Conservation (phyloP, 2,329 filamentous ascomycete genomes). For the Monilinia aucupariae region DNA sequence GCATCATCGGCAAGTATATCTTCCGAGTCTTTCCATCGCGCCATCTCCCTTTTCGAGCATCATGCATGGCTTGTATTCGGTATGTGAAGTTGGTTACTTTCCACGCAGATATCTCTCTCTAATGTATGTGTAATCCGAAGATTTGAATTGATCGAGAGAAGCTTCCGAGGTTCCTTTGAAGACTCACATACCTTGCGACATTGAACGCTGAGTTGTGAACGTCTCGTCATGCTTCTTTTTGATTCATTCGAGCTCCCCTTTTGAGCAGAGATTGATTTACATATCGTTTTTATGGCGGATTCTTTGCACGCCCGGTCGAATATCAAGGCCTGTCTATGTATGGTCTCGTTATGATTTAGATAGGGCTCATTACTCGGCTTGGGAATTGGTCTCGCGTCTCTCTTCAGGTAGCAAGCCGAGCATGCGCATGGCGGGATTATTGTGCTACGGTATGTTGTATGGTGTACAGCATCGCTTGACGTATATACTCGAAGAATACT, state of each 20-base stretch:
- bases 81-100: conserved; percentile 23
- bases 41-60: conserved; percentile 22
- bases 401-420: too few relatives aligned
- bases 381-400: conserved; percentile 15
- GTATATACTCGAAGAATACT: too few relatives aligned
- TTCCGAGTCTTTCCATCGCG: conserved; percentile 29
- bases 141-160: conserved; percentile 25
- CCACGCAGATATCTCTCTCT: conserved; percentile 25
- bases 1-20: too few relatives aligned
- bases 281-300: conserved; percentile 16
- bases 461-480: too few relatives aligned
- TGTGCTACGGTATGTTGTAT: too few relatives aligned
- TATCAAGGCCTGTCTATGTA: conserved; percentile 13
- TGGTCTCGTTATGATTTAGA: conserved; percentile 17
- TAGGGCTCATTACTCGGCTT: conserved; percentile 4
- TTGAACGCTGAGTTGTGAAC: not conserved
- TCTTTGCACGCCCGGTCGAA: conserved; percentile 12
- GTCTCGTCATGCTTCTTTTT: conserved; percentile 15
- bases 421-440: too few relatives aligned
- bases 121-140: conserved; percentile 20
- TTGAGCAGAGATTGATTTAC: conserved; percentile 18
- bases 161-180: too few relatives aligned
- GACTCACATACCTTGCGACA: conserved; percentile 18
- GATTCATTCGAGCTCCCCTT: conserved; percentile 1
- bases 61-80: conserved; percentile 25